These are phyloP conservation scores for Sarocladiaceae sp. DNA, from an alignment of 2,329 filamentous ascomycete species.

Conservation along the genomic window DNA sequence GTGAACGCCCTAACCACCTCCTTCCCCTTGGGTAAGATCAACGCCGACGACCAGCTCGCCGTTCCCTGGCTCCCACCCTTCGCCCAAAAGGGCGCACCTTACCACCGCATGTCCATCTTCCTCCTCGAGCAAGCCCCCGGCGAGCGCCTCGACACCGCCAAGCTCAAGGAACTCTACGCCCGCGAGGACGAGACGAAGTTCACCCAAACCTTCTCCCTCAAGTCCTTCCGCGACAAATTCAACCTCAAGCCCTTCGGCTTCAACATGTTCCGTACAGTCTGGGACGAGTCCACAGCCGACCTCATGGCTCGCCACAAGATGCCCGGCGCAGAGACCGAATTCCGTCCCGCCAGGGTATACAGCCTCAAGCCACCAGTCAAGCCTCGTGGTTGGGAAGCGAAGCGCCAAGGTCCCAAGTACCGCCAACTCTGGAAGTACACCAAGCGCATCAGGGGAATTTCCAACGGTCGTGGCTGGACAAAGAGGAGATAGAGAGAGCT, in stretches of 20 bases:
- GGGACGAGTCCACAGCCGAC: slow-evolving; percentile 82
- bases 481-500: slow-evolving; percentile 29
- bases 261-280: slow-evolving; percentile 81
- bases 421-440: slow-evolving; percentile 61
- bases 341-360: slow-evolving; percentile 74
- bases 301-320: slow-evolving; percentile 81
- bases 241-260: slow-evolving; percentile 71
- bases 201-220: slow-evolving; percentile 56
- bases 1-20: slow-evolving; percentile 49
- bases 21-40: slow-evolving; percentile 59
- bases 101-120: slow-evolving; percentile 83
- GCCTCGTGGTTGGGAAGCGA: slow-evolving; percentile 62
- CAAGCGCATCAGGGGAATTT: slow-evolving; percentile 49
- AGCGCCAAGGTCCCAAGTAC: slow-evolving; percentile 62
- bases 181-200: slow-evolving; percentile 36
- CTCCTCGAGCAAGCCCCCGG: slow-evolving; percentile 74
- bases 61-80: slow-evolving; percentile 81
- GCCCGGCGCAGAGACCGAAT: slow-evolving; percentile 75
- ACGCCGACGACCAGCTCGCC: slow-evolving; percentile 61
- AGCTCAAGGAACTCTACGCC: slow-evolving; percentile 49
- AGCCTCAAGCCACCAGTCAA: slow-evolving; percentile 59
- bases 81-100: slow-evolving; percentile 83
- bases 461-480: slow-evolving; percentile 37
- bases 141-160: slow-evolving; percentile 50
- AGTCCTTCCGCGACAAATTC: slow-evolving; percentile 69